phyloP scores from a whole-genome alignment of 2,329 filamentous ascomycete species.

The Aspergillus sclerotialis region DNA sequence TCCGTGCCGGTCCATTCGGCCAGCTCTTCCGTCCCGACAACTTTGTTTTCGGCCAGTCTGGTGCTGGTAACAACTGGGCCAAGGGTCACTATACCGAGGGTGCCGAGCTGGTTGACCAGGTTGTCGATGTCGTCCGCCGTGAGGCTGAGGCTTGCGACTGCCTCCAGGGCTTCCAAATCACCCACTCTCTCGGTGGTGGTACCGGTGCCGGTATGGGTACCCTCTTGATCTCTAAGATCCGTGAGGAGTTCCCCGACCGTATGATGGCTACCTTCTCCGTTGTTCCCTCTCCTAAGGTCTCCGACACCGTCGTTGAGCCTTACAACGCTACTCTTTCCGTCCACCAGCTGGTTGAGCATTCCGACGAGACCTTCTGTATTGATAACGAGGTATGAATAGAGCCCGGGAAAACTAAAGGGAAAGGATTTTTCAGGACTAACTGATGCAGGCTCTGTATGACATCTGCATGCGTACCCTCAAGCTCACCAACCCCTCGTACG shows the following conservation, averaged over 20 bases:
- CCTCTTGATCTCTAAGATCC: slow-evolving; percentile 99
- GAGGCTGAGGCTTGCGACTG: slow-evolving; percentile 99
- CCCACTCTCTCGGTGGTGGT: slow-evolving; percentile 99
- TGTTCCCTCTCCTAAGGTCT: slow-evolving; percentile 97
- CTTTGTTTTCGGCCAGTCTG: slow-evolving; percentile 99
- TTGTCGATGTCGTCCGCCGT: slow-evolving; percentile 95
- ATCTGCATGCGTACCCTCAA: slow-evolving; percentile 99
- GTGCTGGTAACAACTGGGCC: slow-evolving; percentile 99
- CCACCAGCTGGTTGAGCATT: slow-evolving; percentile 99
- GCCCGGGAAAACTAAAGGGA: slow-evolving; percentile 2
- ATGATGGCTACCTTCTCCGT: slow-evolving; percentile 99
- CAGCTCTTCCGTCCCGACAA: slow-evolving; percentile 99
- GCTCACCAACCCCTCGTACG: slow-evolving; percentile 97
- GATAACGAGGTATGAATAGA: slow-evolving; percentile 71
- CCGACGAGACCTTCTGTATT: slow-evolving; percentile 99
- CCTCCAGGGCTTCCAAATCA: slow-evolving; percentile 99
- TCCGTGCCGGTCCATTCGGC: slow-evolving; percentile 95
- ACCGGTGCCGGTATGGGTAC: slow-evolving; percentile 99
- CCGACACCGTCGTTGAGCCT: slow-evolving; percentile 97
- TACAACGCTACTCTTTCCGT: slow-evolving; percentile 99
- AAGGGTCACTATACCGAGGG: slow-evolving; percentile 99
- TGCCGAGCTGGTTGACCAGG: slow-evolving; percentile 96
- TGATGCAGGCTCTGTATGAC: slow-evolving; percentile 76
- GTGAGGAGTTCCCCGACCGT: slow-evolving; percentile 98
- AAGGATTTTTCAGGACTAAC: slow-evolving; percentile 9